Evolutionary conservation across 345 rosid genomes (phyloP), one percentile per base, ranked within the genome.

Genomic region (Linum tenue): DNA sequence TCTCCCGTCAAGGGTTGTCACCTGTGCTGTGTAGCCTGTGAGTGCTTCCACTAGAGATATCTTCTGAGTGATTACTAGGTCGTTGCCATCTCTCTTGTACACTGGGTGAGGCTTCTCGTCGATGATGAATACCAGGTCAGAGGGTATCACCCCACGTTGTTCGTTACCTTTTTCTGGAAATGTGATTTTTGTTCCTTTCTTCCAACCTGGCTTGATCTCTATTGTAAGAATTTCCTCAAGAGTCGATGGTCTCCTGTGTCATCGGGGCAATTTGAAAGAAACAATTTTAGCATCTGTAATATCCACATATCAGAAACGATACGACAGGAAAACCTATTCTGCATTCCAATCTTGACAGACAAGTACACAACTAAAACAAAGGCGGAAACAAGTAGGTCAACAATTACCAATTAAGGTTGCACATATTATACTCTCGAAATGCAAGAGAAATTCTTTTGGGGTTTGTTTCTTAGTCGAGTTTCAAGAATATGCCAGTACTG

Each of bases 81-180:
- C 98, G 53, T 86, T 89, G 14, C 95, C 90, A 2, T 91, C 98
- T 72, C 98, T 83, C 80, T 85, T 91, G 80, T 84, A 91, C 62
- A 83, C 69, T 6, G 81, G 2, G 31, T 91, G 96, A 22, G 92
- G 98, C 80, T 89, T 91, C 81, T 91, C 98, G 4, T 91, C 96
- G 4, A 91, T 70, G 16, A 89, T 84, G 76, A 91, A 89, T 42
- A 86, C 70, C 0, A 91, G 85, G 63, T 91, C 92, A 0, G 95
- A 78, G 17, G 98, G 87, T 60, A 83, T 72, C 65, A 81, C 62
- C 17, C 89, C 91, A 1, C 84, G 82, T 12, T 78, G 85, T 67
- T 89, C 91, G 53, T 87, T 85, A 55, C 98, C 98, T 73, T 89
- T 92, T 63, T 80, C 84, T 1, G 81, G 83, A 72, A 87, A 92